phyloP scores from a whole-genome alignment of 2,329 filamentous ascomycete species.

The Diaporthe velutina region DNA sequence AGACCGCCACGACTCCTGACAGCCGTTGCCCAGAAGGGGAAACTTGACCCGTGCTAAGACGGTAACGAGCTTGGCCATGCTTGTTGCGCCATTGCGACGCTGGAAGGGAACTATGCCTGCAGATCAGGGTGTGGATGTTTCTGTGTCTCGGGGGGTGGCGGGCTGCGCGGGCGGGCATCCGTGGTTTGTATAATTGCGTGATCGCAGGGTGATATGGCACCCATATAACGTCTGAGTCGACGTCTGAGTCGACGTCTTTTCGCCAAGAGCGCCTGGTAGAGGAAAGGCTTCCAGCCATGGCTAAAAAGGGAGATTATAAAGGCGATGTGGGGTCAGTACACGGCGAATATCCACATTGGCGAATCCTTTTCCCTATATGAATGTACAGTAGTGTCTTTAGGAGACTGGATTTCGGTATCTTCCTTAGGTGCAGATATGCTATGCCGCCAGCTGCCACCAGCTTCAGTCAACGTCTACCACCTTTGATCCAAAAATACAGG shows the following conservation, averaged over 20 bases:
- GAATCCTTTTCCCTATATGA: neutral
- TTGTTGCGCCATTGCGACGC: conserved; percentile 29
- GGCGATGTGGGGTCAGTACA: conserved; percentile 4
- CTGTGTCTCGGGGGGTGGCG: neutral
- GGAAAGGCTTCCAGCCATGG: conserved; percentile 2
- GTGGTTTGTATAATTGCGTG: conserved; percentile 17
- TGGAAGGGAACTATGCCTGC: neutral
- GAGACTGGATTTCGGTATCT: neutral
- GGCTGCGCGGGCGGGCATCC: neutral
- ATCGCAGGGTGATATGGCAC: conserved; percentile 16
- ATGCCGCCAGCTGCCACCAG: neutral
- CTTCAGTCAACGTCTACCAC: conserved; percentile 1
- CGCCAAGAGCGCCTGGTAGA: conserved; percentile 4
- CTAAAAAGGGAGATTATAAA: conserved; percentile 22
- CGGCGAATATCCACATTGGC: neutral
- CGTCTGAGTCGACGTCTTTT: conserved; percentile 1
- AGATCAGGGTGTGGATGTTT: neutral
- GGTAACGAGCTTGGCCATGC: conserved; percentile 27
- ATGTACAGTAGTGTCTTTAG: neutral
- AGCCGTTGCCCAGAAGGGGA: conserved; percentile 15
- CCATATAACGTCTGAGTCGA: conserved; percentile 12
- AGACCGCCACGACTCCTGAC: conserved; percentile 2
- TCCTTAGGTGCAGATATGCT: neutral
- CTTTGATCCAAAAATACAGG: neutral
- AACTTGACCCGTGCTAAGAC: conserved; percentile 25